Base-by-base conservation (phyloP, 2,329 filamentous ascomycete genomes). In the Neofusicoccum kwambonambiense region DNA sequence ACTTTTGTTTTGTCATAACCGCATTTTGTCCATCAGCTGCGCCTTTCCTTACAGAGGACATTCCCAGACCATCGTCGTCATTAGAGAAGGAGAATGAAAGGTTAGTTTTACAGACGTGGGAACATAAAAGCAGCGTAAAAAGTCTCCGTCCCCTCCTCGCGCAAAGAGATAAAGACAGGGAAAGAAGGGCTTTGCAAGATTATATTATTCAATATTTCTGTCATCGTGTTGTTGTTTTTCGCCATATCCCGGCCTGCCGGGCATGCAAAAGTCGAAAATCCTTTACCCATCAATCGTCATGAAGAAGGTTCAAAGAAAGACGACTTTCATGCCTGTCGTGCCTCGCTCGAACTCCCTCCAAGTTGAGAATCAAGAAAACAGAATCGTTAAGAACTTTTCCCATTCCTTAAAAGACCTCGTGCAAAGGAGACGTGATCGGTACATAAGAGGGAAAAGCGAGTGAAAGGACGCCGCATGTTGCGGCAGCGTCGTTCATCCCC, bases 331-430 rank as follows among this genome's bases (percentile, higher is more conserved):
- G 61, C 49, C 54, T 58, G 54, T 58, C 61, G 61, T 56, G 61
- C 61, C 61, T 64, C 60, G 51, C 61, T 56, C 41, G 42, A 56
- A 64, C 61, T 64, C 61, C 60, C 49, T 64, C 51, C 39, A 49
- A 49, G 11, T 49, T 61, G 57, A 37, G 61, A 64, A 64, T 64
- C 61, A 56, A 62, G 49, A 62, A 64, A 54, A 56, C 50, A 64
- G 61, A 54, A 42, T 54, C 61, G 49, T 64, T 17, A 54, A 47
- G 41, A 44, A 64, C 61, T 64, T 64, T 64, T 64, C 50, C 61
- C 61, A 54, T 64, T 64, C 61, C 61, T 45, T 56, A 27, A 64
- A 47, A 56, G 50, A 64, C 61, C 61, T 64, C 61, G 51, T 64
- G 27, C 56, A 60, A 45, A 60, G 27, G 41, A 60, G 42, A 60